A percentile compares a stretch with the other conserved stretches of the same genome.
These are phyloP conservation scores for Yamagishiella unicocca DNA, from an alignment of 139 green algal species.

Conservation along the genomic window DNA sequence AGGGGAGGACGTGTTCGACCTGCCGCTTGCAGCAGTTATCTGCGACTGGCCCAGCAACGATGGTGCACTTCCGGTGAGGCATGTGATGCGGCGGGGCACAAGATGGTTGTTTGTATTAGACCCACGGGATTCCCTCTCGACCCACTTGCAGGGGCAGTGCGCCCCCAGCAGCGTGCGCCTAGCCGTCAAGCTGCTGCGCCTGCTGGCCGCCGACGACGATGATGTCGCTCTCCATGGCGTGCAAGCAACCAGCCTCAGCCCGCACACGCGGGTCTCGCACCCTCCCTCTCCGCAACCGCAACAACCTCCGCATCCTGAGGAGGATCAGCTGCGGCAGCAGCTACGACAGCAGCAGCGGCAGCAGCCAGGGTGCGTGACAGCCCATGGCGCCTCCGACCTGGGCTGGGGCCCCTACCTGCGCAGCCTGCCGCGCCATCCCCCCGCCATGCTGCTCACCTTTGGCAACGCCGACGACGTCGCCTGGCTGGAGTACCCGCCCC, in stretches of 20 bases:
- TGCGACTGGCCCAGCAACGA: not conserved
- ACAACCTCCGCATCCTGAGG: not conserved
- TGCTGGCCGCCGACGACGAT: not conserved
- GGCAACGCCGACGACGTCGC: not conserved
- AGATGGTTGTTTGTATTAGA: not conserved
- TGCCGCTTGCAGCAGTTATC: not conserved
- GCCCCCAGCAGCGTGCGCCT: conserved; percentile 9
- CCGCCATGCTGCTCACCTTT: conserved; percentile 7
- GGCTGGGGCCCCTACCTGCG: not conserved
- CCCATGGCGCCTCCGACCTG: not conserved
- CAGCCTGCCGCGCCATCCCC: not conserved
- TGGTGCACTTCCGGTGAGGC: not conserved
- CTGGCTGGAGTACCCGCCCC: conserved; percentile 5
- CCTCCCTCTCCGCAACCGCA: not conserved
- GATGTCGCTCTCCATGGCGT: not conserved
- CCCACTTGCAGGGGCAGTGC: not conserved
- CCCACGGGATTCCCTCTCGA: not conserved
- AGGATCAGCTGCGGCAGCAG: not conserved
- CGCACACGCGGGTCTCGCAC: not conserved
- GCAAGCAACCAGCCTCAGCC: not conserved
- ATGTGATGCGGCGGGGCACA: too few relatives aligned
- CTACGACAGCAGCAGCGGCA: not conserved
- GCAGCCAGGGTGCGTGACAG: not conserved
- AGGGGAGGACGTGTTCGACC: not conserved
- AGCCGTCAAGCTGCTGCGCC: not conserved